phyloP scores from a whole-genome alignment of 1,139 yeast species.

The Blastobotrys persicus region DNA sequence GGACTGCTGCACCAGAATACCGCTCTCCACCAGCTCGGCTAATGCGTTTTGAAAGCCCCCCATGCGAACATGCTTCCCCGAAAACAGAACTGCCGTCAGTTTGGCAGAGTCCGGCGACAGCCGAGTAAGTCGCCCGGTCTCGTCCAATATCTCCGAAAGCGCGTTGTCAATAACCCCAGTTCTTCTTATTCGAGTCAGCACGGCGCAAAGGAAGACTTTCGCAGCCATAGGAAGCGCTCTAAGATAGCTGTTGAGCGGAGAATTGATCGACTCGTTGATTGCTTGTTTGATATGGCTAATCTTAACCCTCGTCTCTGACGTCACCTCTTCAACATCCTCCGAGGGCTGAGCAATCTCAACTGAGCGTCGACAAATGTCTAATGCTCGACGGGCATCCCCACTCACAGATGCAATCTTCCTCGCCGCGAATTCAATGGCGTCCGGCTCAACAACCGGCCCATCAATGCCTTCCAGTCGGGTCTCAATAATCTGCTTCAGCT shows the following conservation, averaged over 20 bases:
- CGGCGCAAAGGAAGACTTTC: constrained; percentile 67
- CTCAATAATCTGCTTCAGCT: constrained; percentile 70
- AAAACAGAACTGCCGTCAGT: constrained; percentile 24
- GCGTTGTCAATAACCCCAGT: constrained; percentile 69
- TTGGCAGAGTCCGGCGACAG: constrained; percentile 29
- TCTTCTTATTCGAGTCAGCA: constrained; percentile 62
- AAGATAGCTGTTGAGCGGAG: constrained; percentile 65
- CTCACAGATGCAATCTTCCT: constrained; percentile 94
- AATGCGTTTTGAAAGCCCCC: constrained; percentile 53
- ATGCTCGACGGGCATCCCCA: constrained; percentile 95
- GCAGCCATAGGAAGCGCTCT: constrained; percentile 61
- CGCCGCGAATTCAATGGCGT: constrained; percentile 88
- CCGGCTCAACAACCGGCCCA: constrained; percentile 48
- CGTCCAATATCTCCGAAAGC: constrained; percentile 77
- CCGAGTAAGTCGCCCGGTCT: constrained; percentile 53
- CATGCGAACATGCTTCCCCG: constrained; percentile 33
- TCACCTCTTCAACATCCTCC: constrained; percentile 27
- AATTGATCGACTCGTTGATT: constrained; percentile 71
- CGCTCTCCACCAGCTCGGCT: constrained; percentile 72
- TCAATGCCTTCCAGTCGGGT: constrained; percentile 60
- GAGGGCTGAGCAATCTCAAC: constrained; percentile 76
- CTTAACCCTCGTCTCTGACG: constrained; percentile 49
- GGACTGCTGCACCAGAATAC: constrained; percentile 66
- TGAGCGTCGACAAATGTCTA: constrained; percentile 85
- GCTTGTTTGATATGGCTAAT: constrained; percentile 75